Evolutionary conservation across 176 grass and related monocot species (phyloP).

Genomic region (Raddia guianensis): DNA sequence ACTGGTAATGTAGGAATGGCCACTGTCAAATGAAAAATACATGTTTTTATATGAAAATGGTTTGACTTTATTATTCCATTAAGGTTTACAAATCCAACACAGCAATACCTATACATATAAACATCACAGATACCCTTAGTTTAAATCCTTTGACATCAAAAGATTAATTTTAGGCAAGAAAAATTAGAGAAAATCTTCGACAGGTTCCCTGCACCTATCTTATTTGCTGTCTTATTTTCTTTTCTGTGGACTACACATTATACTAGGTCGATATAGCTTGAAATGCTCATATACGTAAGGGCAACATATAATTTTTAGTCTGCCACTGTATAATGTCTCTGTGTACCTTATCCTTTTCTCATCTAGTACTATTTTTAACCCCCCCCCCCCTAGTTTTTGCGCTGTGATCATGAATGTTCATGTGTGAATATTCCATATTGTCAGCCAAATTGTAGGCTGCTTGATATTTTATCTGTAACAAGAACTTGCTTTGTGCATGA

Average conservation of each 20-base stretch:
- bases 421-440: constrained; percentile 3
- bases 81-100: constrained; percentile 9
- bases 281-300: background rate
- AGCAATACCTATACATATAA: background rate
- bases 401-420: constrained; percentile 17
- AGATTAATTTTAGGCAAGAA: constrained; percentile 10
- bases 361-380: background rate
- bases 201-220: background rate
- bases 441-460: background rate
- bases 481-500: background rate
- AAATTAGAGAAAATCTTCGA: background rate
- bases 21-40: background rate
- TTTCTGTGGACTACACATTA: background rate
- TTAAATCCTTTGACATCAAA: constrained; percentile 15
- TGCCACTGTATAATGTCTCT: background rate
- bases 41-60: background rate
- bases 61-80: background rate
- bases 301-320: background rate
- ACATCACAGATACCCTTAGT: constrained; percentile 9
- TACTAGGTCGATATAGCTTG: constrained; percentile 6
- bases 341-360: background rate
- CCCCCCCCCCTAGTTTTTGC: background rate
- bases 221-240: constrained; percentile 1
- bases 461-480: background rate
- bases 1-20: background rate